Conservation (phyloP, 306 rosid genomes). For the Gillenia trifoliata region DNA sequence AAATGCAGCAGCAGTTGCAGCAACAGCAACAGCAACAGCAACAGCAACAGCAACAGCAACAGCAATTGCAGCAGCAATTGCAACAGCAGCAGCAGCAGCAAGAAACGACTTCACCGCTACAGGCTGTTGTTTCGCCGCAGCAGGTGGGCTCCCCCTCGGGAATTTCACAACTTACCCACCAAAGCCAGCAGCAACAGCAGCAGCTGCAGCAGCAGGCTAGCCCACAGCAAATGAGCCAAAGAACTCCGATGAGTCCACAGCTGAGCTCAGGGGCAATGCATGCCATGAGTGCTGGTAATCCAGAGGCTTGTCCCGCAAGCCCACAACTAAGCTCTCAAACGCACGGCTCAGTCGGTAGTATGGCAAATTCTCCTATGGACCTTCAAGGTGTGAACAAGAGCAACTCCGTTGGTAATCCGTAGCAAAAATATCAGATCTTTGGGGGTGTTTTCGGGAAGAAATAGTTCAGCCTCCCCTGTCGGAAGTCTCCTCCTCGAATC, state of each 20-base stretch:
- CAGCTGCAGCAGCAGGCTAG: conserved; percentile 39
- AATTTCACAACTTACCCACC: conserved; percentile 68
- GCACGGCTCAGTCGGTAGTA: conserved; percentile 68
- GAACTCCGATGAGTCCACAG: conserved; percentile 97
- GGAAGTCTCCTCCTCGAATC: background rate
- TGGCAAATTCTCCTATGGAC: conserved; percentile 84
- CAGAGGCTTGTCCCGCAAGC: conserved; percentile 90
- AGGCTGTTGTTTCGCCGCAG: conserved; percentile 74
- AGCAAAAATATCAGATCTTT: conserved; percentile 15
- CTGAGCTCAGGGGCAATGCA: conserved; percentile 90
- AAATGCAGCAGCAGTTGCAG: conserved; percentile 35
- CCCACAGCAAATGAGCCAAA: conserved; percentile 89
- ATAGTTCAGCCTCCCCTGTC: background rate
- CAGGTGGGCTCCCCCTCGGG: conserved; percentile 97
- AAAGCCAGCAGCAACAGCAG: conserved; percentile 26
- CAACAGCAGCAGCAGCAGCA: conserved; percentile 65
- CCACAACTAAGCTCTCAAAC: conserved; percentile 98
- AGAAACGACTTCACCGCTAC: conserved; percentile 66
- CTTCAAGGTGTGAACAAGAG: conserved; percentile 89
- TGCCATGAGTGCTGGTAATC: conserved; percentile 79
- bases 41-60: conserved; percentile 41
- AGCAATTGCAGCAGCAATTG: conserved; percentile 20
- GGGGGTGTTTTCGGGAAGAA: background rate
- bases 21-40: conserved; percentile 30
- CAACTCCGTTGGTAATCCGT: conserved; percentile 64